Percentiles rank a stretch among this genome's conserved stretches.
Conservation (phyloP, 2,329 filamentous ascomycete genomes). For the Penicillium sp. region DNA sequence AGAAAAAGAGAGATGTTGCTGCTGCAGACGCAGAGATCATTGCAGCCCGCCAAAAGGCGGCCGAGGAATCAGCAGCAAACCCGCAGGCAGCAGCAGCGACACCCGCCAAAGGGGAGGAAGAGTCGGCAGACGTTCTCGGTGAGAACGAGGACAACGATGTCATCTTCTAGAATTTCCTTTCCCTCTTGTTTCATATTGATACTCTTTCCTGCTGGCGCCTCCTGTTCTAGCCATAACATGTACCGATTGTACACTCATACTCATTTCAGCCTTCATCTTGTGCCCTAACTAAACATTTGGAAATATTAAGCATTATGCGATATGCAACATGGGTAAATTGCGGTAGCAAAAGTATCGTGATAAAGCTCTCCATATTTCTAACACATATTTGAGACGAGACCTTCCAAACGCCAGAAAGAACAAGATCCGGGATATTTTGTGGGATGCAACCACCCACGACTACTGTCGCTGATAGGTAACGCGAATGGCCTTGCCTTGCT, state of each 20-base stretch:
- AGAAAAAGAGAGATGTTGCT: conserved; percentile 77
- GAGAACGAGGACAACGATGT: conserved; percentile 80
- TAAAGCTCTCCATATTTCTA: conserved; percentile 17
- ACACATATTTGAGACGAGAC: conserved; percentile 17
- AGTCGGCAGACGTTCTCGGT: conserved; percentile 67
- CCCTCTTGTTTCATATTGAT: conserved; percentile 23
- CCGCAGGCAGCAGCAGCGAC: conserved; percentile 35
- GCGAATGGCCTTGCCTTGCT: conserved; percentile 76
- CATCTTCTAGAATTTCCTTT: conserved; percentile 65
- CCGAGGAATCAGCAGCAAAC: conserved; percentile 60
- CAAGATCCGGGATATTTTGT: conserved; percentile 19
- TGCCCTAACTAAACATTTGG: background rate
- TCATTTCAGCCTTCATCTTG: conserved; percentile 1
- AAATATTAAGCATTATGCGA: conserved; percentile 13
- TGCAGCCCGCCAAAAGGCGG: conserved; percentile 44
- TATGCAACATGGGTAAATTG: conserved; percentile 5
- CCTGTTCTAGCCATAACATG: conserved; percentile 6
- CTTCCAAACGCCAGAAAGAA: conserved; percentile 34
- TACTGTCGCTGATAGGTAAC: conserved; percentile 91
- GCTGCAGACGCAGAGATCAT: conserved; percentile 74
- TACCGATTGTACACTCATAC: conserved; percentile 14
- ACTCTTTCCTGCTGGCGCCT: conserved; percentile 13
- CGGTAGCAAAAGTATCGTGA: background rate
- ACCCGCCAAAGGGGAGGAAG: conserved; percentile 42
- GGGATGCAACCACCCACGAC: conserved; percentile 14